Base-by-base conservation (phyloP, 805 yeast genomes). In the Maudiozyma saulgeensis region DNA sequence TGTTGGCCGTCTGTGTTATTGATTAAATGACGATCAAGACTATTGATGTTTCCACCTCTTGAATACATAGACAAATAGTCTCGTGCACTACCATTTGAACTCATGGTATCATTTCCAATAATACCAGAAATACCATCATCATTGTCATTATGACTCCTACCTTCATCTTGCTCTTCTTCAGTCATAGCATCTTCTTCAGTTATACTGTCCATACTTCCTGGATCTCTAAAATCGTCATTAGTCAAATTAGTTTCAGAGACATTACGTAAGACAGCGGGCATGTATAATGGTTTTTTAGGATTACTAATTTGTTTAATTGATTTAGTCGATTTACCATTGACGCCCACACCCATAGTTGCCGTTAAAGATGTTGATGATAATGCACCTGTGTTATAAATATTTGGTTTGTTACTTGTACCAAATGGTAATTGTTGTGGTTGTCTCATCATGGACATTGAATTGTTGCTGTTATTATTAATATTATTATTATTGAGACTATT, bases 211-310 rank as follows among this genome's bases (percentile, higher is more conserved):
- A 18, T 18, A 38, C 23, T 38, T 28, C 32, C 32, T 3, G 32
- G 43, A 6, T 23, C 38, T 11, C 26, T 13, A 35, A 49, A 13
- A 50, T 70, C 73, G 44, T 70, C 74, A n/a, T 67, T 69, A 16
- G 70, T 71, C 41, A 72, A 58, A 45, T 72, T 72, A 1, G 76
- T 72, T 50, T 63, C 66, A 0, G 74, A 66, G 12, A 72, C 71
- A 41, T 76, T 75, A 56, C 87, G 76, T 47, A 90, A 71, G 11
- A 90, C 98, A 0, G 96, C 96, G 0, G 98, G 98, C 0, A 85
- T 74, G 60, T 88, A 90, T 71, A 90, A 71, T 9, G 97, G 96
- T 59, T 87, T 84, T 63, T 88, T 79, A 54, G 88, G 90, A 44
- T 83, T 84, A 50, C 81, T 80, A 53, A 89, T 80, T 59, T 88